Evolutionary conservation across 495 filamentous ascomycete genomes (phyloP).

Genomic region (Penicillium manginii): DNA sequence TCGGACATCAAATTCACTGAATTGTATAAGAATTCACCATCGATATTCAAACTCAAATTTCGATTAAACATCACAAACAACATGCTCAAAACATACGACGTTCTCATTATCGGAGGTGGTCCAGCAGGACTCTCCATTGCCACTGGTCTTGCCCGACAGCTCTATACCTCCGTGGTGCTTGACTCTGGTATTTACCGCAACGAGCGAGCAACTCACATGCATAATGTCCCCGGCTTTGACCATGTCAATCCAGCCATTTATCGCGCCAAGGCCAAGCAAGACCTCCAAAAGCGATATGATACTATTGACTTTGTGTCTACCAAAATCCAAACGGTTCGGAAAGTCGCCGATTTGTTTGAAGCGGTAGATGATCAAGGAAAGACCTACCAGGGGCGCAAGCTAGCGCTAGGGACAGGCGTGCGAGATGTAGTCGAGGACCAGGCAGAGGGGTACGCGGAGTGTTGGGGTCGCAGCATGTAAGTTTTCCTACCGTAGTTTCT

Average conservation of each 20-base stretch:
- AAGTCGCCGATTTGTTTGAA: conserved; percentile 23
- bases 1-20: too few species aligned
- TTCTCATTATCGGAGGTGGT: conserved; percentile 60
- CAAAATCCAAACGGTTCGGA: conserved; percentile 21
- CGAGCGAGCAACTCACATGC: conserved; percentile 47
- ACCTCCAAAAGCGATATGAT: conserved; percentile 47
- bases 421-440: conserved; percentile 36
- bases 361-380: conserved; percentile 15
- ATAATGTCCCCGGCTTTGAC: conserved; percentile 55
- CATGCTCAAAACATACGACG: conserved; percentile 38
- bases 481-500: background rate
- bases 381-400: conserved; percentile 45
- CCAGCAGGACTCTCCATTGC: conserved; percentile 59
- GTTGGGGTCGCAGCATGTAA: conserved; percentile 36
- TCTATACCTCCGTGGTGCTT: conserved; percentile 52
- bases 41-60: background rate
- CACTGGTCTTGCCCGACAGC: conserved; percentile 48
- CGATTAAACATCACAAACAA: background rate
- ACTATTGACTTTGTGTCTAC: conserved; percentile 41
- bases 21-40: background rate
- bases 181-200: conserved; percentile 57
- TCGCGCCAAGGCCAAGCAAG: conserved; percentile 36
- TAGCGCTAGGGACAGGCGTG: conserved; percentile 54
- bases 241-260: conserved; percentile 44
- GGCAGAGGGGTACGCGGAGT: conserved; percentile 37